Percentiles rank a stretch among this genome's conserved stretches.
Conservation (phyloP, 306 rosid genomes). For the Senna siamea region DNA sequence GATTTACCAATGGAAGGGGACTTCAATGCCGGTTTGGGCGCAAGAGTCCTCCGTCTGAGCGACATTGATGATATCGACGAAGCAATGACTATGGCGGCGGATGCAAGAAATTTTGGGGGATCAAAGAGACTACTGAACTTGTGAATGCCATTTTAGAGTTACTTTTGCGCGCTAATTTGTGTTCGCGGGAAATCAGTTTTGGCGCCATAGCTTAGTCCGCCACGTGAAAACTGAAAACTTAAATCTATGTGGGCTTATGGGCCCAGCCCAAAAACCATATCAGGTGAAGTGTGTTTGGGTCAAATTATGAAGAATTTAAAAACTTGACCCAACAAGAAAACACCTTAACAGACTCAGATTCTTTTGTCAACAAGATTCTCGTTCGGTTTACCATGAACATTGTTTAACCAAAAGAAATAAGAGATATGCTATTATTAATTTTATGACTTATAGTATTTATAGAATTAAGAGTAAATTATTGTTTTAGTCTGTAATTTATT, state of each 20-base stretch:
- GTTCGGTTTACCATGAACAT: too few relatives aligned
- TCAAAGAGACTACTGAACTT: not conserved
- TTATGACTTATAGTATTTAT: too few relatives aligned
- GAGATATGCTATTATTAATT: too few relatives aligned
- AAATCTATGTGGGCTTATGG: not conserved
- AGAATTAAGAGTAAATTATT: too few relatives aligned
- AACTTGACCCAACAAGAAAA: too few relatives aligned
- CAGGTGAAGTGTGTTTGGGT: too few relatives aligned
- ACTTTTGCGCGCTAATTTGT: constrained; percentile 42
- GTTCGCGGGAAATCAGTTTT: constrained; percentile 49
- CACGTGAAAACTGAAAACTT: too few relatives aligned
- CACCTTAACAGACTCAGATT: too few relatives aligned
- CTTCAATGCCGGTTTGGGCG: constrained; percentile 50
- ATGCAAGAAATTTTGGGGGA: not conserved
- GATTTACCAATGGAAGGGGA: not conserved
- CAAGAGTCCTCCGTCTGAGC: constrained; percentile 59
- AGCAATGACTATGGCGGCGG: constrained; percentile 23
- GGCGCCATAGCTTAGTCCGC: constrained; percentile 33
- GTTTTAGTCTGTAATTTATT: too few relatives aligned
- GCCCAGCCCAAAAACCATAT: not conserved
- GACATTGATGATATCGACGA: constrained; percentile 35
- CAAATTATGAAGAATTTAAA: too few relatives aligned
- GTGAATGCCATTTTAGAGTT: not conserved
- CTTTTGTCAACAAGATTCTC: too few relatives aligned
- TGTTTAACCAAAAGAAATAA: too few relatives aligned